Evolutionary conservation across 768 basidiomycete genomes (phyloP).

Genomic region (Tricholoma hemisulphureum): DNA sequence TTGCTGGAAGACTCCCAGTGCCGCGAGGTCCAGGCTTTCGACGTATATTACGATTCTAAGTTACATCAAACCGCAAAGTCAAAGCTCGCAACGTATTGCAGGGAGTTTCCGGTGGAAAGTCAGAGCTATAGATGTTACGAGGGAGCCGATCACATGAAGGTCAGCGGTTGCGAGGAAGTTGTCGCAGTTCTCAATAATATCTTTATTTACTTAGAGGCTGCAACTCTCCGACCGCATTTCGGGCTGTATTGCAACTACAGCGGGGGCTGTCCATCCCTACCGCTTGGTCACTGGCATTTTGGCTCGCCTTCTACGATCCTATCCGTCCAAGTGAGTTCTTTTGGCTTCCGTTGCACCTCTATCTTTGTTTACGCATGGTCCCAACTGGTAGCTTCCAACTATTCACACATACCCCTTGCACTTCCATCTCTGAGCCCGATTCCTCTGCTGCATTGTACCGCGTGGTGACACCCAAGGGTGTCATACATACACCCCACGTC

Average conservation of each 20-base stretch:
- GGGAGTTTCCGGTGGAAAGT: constrained; percentile 53
- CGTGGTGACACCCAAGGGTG: constrained; percentile 62
- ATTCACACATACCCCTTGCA: constrained; percentile 62
- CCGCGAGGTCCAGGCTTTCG: constrained; percentile 55
- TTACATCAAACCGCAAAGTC: constrained; percentile 44
- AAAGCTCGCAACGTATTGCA: constrained; percentile 42
- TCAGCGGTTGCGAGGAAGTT: constrained; percentile 10
- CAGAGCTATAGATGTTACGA: constrained; percentile 32
- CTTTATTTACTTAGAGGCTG: constrained; percentile 39
- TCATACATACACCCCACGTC: constrained; percentile 56
- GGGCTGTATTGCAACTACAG: constrained; percentile 53
- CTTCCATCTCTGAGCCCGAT: constrained; percentile 36
- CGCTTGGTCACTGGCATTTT: constrained; percentile 63
- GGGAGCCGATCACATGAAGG: constrained; percentile 27
- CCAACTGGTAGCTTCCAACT: constrained; percentile 50
- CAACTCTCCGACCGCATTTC: constrained; percentile 43
- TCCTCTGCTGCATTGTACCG: constrained; percentile 40
- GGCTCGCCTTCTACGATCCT: constrained; percentile 47
- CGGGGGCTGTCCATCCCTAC: constrained; percentile 70
- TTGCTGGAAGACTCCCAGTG: constrained; percentile 54
- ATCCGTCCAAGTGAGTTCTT: constrained; percentile 47
- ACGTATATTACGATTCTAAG: constrained; percentile 48
- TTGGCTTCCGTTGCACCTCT: neutral
- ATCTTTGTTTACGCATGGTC: neutral
- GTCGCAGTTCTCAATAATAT: neutral